These are phyloP conservation scores for Penicillium sp. DNA, from an alignment of 2,329 filamentous ascomycete genomes.

Conservation along the genomic window DNA sequence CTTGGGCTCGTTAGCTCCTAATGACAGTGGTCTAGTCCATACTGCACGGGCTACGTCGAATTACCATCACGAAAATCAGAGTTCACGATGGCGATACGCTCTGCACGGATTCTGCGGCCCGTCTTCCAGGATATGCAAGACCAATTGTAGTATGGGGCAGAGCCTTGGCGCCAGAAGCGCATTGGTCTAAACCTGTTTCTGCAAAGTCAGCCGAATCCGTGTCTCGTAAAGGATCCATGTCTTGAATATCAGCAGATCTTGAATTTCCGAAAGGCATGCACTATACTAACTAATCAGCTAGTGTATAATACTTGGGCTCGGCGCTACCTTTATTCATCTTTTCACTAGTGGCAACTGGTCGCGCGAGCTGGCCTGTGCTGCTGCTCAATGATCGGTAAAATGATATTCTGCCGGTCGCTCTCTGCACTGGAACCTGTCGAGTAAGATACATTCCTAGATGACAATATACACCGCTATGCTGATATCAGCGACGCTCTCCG, in stretches of 20 bases:
- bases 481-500: background rate
- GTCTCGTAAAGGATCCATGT: background rate
- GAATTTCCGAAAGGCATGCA: background rate
- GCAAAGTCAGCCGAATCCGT: background rate
- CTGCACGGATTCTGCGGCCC: conserved; percentile 12
- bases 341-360: background rate
- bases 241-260: background rate
- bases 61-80: background rate
- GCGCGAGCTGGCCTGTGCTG: background rate
- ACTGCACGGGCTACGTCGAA: background rate
- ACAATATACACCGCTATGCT: background rate
- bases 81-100: conserved; percentile 9
- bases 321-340: background rate
- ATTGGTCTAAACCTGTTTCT: conserved; percentile 5
- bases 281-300: background rate
- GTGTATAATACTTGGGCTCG: background rate
- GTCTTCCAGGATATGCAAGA: conserved; percentile 20
- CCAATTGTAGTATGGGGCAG: background rate
- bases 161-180: conserved; percentile 13
- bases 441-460: background rate
- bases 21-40: background rate
- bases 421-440: background rate
- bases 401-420: background rate
- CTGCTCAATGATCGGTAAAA: background rate
- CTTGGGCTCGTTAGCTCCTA: background rate